Percentiles rank a stretch among this genome's conserved stretches.
Evolutionary conservation across 768 basidiomycete species (phyloP).

Genomic region (Suillus alpinus): DNA sequence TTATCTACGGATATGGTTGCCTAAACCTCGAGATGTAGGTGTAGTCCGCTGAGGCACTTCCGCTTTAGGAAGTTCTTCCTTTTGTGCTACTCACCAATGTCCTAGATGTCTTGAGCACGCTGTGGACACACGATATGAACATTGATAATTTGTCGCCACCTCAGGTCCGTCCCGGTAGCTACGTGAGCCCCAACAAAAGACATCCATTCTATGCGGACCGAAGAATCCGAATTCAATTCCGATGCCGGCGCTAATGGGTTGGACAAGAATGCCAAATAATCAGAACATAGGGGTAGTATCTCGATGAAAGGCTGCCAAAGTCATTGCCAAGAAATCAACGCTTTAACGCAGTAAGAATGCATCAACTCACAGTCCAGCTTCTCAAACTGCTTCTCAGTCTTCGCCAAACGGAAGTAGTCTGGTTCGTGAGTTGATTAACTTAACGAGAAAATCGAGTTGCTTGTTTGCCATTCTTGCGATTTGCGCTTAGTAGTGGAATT

Average conservation of each 20-base stretch:
- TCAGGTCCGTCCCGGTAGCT: neutral
- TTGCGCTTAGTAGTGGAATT: neutral
- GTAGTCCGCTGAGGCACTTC: neutral
- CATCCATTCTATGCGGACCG: neutral
- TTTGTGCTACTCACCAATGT: neutral
- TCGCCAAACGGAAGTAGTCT: neutral
- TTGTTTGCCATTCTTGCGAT: neutral
- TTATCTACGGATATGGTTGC: neutral
- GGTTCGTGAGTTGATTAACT: neutral
- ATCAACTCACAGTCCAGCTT: neutral
- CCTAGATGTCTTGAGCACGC: neutral
- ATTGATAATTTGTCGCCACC: neutral
- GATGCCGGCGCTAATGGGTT: neutral
- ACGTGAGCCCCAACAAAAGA: neutral
- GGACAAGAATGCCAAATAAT: neutral
- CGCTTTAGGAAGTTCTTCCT: neutral
- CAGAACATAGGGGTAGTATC: neutral
- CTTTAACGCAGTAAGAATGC: neutral
- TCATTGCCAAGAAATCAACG: neutral
- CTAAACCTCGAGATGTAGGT: neutral
- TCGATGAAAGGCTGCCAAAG: too few relatives aligned
- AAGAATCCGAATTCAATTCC: neutral
- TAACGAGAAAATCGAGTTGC: neutral
- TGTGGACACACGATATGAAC: neutral
- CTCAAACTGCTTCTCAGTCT: neutral